Conservation (phyloP, 805 yeast species). For the Candida pseudofarinosa region DNA sequence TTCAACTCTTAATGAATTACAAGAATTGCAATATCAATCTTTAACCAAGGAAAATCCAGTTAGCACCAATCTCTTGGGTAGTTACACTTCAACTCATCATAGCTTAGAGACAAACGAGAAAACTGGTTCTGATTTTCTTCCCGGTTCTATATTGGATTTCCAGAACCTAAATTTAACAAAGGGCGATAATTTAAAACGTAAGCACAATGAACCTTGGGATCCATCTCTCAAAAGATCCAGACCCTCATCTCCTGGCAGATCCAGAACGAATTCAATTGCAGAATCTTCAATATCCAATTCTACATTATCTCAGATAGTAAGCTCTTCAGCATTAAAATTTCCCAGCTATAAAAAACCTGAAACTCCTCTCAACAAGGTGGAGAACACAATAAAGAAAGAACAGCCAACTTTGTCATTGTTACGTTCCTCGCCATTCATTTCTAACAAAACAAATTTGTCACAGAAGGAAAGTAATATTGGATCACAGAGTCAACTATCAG, state of each 20-base stretch:
- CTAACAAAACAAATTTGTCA: slow-evolving; percentile 17
- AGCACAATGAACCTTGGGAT: slow-evolving; percentile 1
- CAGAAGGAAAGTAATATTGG: neutral
- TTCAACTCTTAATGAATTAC: slow-evolving; percentile 3
- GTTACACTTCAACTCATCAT: neutral
- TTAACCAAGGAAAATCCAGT: neutral
- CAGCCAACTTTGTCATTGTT: slow-evolving; percentile 16
- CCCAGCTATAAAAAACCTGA: slow-evolving; percentile 23
- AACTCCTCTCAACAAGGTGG: neutral
- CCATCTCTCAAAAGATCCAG: slow-evolving; percentile 4
- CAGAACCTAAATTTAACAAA: slow-evolving; percentile 4
- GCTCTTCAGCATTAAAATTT: slow-evolving; percentile 16
- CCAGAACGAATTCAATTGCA: neutral
- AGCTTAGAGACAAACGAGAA: neutral
- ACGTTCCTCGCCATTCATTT: slow-evolving; percentile 25
- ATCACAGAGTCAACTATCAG: neutral
- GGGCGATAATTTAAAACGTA: slow-evolving; percentile 2
- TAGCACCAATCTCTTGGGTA: neutral
- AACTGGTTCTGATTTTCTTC: neutral
- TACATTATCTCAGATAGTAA: slow-evolving; percentile 2
- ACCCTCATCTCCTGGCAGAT: slow-evolving; percentile 1
- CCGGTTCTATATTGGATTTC: slow-evolving; percentile 8
- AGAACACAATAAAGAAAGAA: slow-evolving; percentile 6
- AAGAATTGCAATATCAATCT: slow-evolving; percentile 1
- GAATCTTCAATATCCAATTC: neutral